phyloP scores from a whole-genome alignment of 2,329 filamentous ascomycete genomes.

The Byssoonygena ceratinophila region DNA sequence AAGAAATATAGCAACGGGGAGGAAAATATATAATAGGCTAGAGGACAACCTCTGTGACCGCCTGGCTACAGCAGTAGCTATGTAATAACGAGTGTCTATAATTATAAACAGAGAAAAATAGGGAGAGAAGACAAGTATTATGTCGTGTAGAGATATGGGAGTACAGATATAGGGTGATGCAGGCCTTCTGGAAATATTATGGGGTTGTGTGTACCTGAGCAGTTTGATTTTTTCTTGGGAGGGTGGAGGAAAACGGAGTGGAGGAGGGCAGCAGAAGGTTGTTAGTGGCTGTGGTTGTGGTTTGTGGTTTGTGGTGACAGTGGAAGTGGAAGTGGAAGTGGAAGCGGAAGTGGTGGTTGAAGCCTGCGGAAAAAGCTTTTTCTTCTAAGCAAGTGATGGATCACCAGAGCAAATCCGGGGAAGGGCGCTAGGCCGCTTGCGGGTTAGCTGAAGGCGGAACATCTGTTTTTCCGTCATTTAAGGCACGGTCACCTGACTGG shows the following conservation, averaged over 20 bases:
- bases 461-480: conserved; percentile 1
- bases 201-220: not conserved
- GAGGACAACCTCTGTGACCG: not conserved
- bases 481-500: too few species aligned
- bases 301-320: not conserved
- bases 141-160: too few species aligned
- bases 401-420: conserved; percentile 14
- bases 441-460: not conserved
- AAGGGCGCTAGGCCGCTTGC: not conserved
- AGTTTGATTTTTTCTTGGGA: not conserved
- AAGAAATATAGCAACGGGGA: not conserved
- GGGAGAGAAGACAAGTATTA: too few species aligned
- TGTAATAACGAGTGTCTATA: not conserved
- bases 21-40: not conserved
- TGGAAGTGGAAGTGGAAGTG: not conserved
- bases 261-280: not conserved
- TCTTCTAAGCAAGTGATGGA: not conserved
- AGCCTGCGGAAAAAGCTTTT: not conserved
- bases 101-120: not conserved
- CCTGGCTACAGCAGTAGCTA: not conserved
- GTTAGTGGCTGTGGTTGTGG: not conserved
- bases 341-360: not conserved
- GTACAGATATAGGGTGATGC: not conserved
- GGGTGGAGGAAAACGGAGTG: not conserved
- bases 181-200: not conserved